Conservation (phyloP, 495 filamentous ascomycete genomes). For the Penicillium coffeae region DNA sequence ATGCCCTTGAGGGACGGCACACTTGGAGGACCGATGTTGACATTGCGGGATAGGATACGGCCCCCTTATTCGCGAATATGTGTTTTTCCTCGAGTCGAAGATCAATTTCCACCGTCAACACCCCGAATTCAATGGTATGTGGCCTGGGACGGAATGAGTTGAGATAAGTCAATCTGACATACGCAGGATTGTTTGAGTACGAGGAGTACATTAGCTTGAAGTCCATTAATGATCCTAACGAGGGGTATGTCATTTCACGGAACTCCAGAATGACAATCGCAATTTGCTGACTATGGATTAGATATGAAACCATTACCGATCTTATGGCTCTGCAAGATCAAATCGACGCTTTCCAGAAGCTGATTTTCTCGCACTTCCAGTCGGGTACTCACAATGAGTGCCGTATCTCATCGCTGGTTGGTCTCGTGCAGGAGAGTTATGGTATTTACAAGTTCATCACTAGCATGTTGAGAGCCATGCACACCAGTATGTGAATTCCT, state of each 20-base stretch:
- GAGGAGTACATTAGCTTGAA: conserved; percentile 98
- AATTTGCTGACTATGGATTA: conserved; percentile 26
- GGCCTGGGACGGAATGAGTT: neutral
- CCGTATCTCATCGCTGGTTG: conserved; percentile 88
- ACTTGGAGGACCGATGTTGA: conserved; percentile 9
- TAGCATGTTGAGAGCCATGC: conserved; percentile 94
- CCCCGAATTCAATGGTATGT: conserved; percentile 91
- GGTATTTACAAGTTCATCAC: conserved; percentile 96
- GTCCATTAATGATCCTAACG: conserved; percentile 96
- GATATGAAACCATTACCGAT: conserved; percentile 94
- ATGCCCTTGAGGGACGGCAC: neutral
- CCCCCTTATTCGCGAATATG: conserved; percentile 90
- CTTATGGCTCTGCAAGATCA: conserved; percentile 96
- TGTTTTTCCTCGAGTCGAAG: conserved; percentile 90
- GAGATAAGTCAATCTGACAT: conserved; percentile 12
- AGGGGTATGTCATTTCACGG: conserved; percentile 53
- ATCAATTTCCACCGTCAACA: conserved; percentile 91
- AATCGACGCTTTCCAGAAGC: conserved; percentile 96
- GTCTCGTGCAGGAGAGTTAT: conserved; percentile 95
- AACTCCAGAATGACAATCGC: neutral
- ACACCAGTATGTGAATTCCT: conserved; percentile 63
- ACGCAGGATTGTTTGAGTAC: conserved; percentile 81
- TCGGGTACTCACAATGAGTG: conserved; percentile 91
- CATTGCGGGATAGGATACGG: conserved; percentile 63
- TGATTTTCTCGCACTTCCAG: conserved; percentile 95